Evolutionary conservation across 1,139 yeast genomes (phyloP).

Genomic region (Oligophagozyma castellii): DNA sequence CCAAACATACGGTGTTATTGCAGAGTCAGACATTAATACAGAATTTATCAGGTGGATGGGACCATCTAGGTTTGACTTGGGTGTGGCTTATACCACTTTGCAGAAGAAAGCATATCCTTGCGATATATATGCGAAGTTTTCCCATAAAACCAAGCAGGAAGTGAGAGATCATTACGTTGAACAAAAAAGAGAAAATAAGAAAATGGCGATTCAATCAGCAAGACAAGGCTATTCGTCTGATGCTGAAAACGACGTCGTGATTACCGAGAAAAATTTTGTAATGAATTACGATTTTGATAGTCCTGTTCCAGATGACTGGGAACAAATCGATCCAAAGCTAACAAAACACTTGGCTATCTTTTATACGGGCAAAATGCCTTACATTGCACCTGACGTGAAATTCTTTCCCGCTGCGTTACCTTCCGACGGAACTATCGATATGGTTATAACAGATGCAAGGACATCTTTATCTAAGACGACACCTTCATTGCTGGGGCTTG

Average conservation of each 20-base stretch:
- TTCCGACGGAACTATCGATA: slow-evolving; percentile 74
- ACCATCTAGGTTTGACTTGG: slow-evolving; percentile 67
- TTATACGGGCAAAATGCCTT: slow-evolving; percentile 90
- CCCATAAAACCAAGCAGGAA: slow-evolving; percentile 40
- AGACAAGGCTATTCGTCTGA: neutral
- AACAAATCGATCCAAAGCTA: slow-evolving; percentile 32
- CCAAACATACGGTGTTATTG: slow-evolving; percentile 82
- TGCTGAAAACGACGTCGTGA: neutral
- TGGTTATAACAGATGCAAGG: slow-evolving; percentile 54
- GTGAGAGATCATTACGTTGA: slow-evolving; percentile 37
- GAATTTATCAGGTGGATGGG: slow-evolving; percentile 88
- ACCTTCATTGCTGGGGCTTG: slow-evolving; percentile 49
- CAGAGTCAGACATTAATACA: slow-evolving; percentile 89
- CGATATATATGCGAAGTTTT: slow-evolving; percentile 57
- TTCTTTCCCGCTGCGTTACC: slow-evolving; percentile 93
- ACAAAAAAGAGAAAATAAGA: slow-evolving; percentile 18
- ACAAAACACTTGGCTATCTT: slow-evolving; percentile 51
- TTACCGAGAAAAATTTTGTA: slow-evolving; percentile 20
- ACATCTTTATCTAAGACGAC: slow-evolving; percentile 44
- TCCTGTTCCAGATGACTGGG: slow-evolving; percentile 57
- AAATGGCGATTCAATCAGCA: slow-evolving; percentile 2
- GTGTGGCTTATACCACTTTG: slow-evolving; percentile 52
- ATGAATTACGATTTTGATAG: slow-evolving; percentile 30
- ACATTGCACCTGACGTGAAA: slow-evolving; percentile 63
- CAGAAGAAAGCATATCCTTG: slow-evolving; percentile 63